These are phyloP conservation scores for Lagenaria siceraria DNA, from an alignment of 306 rosid species.

Conservation along the genomic window DNA sequence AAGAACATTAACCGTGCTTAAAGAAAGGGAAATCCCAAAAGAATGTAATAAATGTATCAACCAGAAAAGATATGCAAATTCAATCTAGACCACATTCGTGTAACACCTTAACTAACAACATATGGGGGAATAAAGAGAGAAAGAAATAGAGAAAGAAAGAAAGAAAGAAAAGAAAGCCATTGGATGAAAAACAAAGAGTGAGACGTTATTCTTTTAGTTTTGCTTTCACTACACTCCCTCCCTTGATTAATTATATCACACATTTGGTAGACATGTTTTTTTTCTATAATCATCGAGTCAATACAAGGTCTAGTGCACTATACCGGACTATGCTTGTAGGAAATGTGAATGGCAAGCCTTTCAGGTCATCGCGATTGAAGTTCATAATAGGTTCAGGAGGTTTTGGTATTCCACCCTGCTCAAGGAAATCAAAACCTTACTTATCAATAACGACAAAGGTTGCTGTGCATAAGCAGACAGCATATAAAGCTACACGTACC, in stretches of 20 bases:
- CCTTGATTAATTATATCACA: neutral
- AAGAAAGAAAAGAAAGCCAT: neutral
- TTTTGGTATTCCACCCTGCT: slow-evolving; percentile 90
- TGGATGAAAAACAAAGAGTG: neutral
- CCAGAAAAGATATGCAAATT: neutral
- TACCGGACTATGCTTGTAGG: slow-evolving; percentile 60
- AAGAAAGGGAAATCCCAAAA: slow-evolving; percentile 14
- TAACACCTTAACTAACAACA: neutral
- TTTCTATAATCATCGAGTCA: neutral
- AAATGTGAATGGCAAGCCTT: slow-evolving; percentile 78
- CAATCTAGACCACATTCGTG: neutral
- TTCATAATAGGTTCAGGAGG: slow-evolving; percentile 62
- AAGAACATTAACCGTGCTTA: slow-evolving; percentile 22
- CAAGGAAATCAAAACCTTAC: slow-evolving; percentile 17
- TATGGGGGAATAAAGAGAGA: neutral
- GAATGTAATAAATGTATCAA: neutral
- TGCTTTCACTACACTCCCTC: neutral
- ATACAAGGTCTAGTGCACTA: slow-evolving; percentile 8
- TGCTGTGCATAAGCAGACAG: slow-evolving; percentile 6
- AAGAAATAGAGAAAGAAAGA: neutral
- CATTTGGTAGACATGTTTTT: neutral
- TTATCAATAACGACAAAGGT: slow-evolving; percentile 12
- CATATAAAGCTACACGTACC: slow-evolving; percentile 34
- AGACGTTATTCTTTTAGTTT: neutral
- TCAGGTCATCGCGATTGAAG: slow-evolving; percentile 69